Evolutionary conservation across 2,329 filamentous ascomycete species (phyloP).

Genomic region (Xylaria sp.): DNA sequence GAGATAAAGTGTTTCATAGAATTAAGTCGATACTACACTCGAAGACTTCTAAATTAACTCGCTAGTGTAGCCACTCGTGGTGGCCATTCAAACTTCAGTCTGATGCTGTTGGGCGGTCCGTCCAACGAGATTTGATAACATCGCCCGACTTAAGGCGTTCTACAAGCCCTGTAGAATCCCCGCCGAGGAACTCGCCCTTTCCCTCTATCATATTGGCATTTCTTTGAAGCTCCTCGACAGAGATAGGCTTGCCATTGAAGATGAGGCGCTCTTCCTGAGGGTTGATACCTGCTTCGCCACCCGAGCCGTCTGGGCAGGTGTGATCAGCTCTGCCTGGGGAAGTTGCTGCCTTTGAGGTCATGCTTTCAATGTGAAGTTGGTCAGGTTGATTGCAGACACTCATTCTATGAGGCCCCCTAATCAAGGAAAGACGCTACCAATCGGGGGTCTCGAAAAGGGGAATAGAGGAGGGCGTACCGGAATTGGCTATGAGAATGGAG

Average conservation of each 20-base stretch:
- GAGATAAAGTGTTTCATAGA: too few species aligned
- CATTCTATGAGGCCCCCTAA: constrained; percentile 5
- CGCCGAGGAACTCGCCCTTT: constrained; percentile 24
- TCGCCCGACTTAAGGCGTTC: constrained; percentile 29
- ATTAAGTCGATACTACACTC: too few species aligned
- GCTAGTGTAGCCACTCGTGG: too few species aligned
- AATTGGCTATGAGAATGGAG: neutral
- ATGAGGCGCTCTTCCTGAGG: constrained; percentile 11
- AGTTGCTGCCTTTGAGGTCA: constrained; percentile 5
- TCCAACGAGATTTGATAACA: constrained; percentile 33
- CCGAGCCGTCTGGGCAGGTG: neutral
- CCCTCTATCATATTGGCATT: constrained; percentile 21
- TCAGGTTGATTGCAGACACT: constrained; percentile 9
- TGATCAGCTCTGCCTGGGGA: constrained; percentile 8
- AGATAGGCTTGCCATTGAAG: constrained; percentile 9
- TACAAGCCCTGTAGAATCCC: constrained; percentile 14
- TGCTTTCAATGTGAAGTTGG: constrained; percentile 6
- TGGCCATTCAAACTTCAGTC: too few species aligned
- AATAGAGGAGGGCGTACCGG: neutral
- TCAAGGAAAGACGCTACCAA: constrained; percentile 2
- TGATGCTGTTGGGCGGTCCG: constrained; percentile 22
- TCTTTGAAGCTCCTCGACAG: constrained; percentile 15
- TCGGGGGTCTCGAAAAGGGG: neutral
- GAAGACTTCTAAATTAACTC: too few species aligned
- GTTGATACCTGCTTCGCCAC: constrained; percentile 4